Evolutionary conservation across 495 filamentous ascomycete genomes (phyloP).

Genomic region (Cladorrhinum samala): DNA sequence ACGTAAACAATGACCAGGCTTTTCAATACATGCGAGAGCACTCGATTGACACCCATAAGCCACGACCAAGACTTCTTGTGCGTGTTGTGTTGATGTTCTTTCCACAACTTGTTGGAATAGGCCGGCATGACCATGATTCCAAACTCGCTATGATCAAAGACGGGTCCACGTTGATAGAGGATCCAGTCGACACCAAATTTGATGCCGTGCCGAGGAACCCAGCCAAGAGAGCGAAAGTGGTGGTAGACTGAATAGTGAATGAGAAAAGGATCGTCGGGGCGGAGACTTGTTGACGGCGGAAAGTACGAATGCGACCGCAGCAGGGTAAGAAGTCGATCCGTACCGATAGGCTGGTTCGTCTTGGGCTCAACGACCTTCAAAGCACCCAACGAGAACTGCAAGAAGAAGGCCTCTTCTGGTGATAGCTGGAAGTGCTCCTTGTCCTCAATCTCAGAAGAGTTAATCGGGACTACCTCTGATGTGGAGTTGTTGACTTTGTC

Average conservation of each 20-base stretch:
- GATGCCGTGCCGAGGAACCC: conserved; percentile 88
- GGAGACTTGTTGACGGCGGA: conserved; percentile 49
- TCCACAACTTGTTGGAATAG: conserved; percentile 73
- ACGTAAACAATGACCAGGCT: conserved; percentile 83
- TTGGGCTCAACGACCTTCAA: conserved; percentile 57
- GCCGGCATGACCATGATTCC: conserved; percentile 77
- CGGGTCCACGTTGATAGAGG: conserved; percentile 90
- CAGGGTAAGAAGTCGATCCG: conserved; percentile 52
- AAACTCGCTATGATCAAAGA: conserved; percentile 91
- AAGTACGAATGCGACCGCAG: conserved; percentile 66
- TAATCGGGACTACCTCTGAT: neutral
- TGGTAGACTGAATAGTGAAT: conserved; percentile 86
- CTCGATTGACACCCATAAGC: conserved; percentile 85
- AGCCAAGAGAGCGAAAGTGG: conserved; percentile 92
- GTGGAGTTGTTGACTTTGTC: neutral
- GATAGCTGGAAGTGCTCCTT: conserved; percentile 89
- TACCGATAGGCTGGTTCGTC: conserved; percentile 42
- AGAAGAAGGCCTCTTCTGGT: conserved; percentile 88
- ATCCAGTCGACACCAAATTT: conserved; percentile 95
- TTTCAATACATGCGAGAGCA: conserved; percentile 86
- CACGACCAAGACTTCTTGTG: conserved; percentile 72
- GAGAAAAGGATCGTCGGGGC: conserved; percentile 71
- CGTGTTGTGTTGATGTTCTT: conserved; percentile 37
- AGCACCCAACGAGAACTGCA: conserved; percentile 75
- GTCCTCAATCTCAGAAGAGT: conserved; percentile 46